Evolutionary conservation across 2,329 filamentous ascomycete genomes (phyloP).

Genomic region (Samsoniella hepiali): DNA sequence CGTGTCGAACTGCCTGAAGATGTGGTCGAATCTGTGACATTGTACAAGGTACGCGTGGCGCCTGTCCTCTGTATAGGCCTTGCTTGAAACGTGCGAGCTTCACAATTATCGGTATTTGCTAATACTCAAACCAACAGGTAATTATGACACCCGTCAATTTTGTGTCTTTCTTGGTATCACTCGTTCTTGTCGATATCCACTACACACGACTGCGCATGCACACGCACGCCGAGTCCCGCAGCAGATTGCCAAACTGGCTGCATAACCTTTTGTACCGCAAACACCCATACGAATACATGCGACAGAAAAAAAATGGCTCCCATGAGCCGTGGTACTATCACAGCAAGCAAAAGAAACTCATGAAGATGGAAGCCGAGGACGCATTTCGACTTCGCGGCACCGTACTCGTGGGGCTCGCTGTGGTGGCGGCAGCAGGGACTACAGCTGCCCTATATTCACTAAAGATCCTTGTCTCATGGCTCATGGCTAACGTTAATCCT

Average conservation of each 20-base stretch:
- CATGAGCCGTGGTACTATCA: slow-evolving; percentile 46
- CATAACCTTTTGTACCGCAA: slow-evolving; percentile 40
- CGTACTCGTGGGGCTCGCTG: slow-evolving; percentile 50
- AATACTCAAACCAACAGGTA: slow-evolving; percentile 30
- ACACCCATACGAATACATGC: slow-evolving; percentile 37
- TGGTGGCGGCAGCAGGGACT: slow-evolving; percentile 30
- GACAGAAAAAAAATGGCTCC: slow-evolving; percentile 20
- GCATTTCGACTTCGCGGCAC: slow-evolving; percentile 58
- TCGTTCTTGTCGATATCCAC: slow-evolving; percentile 59
- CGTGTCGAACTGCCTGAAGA: background rate
- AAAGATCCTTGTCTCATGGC: background rate
- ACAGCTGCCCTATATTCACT: slow-evolving; percentile 27
- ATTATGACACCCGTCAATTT: slow-evolving; percentile 63
- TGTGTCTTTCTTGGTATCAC: slow-evolving; percentile 62
- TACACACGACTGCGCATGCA: slow-evolving; percentile 50
- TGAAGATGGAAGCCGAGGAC: slow-evolving; percentile 60
- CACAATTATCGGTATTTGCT: background rate
- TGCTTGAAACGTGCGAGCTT: background rate
- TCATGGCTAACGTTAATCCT: background rate
- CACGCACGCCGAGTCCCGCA: slow-evolving; percentile 30
- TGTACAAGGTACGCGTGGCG: slow-evolving; percentile 8
- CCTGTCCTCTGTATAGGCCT: background rate
- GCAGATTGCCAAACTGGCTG: slow-evolving; percentile 39
- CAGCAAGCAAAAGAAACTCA: slow-evolving; percentile 57
- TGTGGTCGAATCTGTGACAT: background rate